phyloP scores from a whole-genome alignment of 2,329 filamentous ascomycete species.

The Alternaria ventricosa region DNA sequence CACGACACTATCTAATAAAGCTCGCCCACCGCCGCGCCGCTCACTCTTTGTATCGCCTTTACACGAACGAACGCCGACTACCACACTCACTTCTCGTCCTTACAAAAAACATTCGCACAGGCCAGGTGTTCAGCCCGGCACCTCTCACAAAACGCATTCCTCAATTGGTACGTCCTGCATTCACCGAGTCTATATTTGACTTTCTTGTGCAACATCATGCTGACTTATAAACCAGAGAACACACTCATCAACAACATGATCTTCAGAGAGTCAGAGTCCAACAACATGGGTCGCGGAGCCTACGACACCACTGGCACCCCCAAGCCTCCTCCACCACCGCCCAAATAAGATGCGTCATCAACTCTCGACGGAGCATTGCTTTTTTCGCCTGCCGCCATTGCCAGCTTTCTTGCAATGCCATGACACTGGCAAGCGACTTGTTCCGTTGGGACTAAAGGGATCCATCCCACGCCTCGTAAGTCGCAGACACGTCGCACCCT shows the following conservation, averaged over 20 bases:
- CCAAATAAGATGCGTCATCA: slow-evolving; percentile 40
- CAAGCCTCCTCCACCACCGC: slow-evolving; percentile 52
- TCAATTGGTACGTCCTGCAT: slow-evolving; percentile 28
- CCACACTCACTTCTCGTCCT: slow-evolving; percentile 26
- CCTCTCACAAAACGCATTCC: slow-evolving; percentile 24
- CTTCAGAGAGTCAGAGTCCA: slow-evolving; percentile 49
- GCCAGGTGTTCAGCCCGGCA: slow-evolving; percentile 28
- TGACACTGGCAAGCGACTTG: slow-evolving; percentile 5
- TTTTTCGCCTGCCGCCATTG: background rate
- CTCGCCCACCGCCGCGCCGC: slow-evolving; percentile 17
- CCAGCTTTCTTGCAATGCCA: slow-evolving; percentile 4
- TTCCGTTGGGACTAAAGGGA: slow-evolving; percentile 44
- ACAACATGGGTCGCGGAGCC: slow-evolving; percentile 58
- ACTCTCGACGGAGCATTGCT: slow-evolving; percentile 12
- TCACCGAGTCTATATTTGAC: slow-evolving; percentile 17
- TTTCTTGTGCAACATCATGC: slow-evolving; percentile 22
- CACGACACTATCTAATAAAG: slow-evolving; percentile 38
- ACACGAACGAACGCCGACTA: slow-evolving; percentile 18
- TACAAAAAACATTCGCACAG: slow-evolving; percentile 18
- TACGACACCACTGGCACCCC: slow-evolving; percentile 59
- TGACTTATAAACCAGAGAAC: slow-evolving; percentile 43
- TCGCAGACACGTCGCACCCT: slow-evolving; percentile 36
- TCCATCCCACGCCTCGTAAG: slow-evolving; percentile 43
- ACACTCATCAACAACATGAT: slow-evolving; percentile 48
- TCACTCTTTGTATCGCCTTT: slow-evolving; percentile 9